Conservation (phyloP, 495 filamentous ascomycete species). For the Hypomontagnella monticulosa region DNA sequence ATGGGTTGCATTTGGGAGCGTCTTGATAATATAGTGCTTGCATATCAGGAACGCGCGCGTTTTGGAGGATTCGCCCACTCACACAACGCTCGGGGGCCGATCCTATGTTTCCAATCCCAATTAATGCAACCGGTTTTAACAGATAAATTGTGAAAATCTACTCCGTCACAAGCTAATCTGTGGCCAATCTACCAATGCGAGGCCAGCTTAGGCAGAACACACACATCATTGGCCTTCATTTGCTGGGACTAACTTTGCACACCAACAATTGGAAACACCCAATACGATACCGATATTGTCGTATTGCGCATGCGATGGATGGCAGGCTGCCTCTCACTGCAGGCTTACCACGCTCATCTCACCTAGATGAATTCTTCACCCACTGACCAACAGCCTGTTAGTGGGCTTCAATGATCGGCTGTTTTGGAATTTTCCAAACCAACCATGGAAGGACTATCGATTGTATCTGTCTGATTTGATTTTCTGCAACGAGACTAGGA, state of each 20-base stretch:
- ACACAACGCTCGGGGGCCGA: slow-evolving; percentile 23
- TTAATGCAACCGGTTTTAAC: slow-evolving; percentile 41
- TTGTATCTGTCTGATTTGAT: slow-evolving; percentile 21
- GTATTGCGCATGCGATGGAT: slow-evolving; percentile 29
- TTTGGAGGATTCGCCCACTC: slow-evolving; percentile 37
- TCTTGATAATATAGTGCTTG: slow-evolving; percentile 38
- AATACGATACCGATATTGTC: slow-evolving; percentile 36
- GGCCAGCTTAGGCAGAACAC: slow-evolving; percentile 41
- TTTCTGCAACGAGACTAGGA: slow-evolving; percentile 9
- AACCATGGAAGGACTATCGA: slow-evolving; percentile 10
- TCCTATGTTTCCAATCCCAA: slow-evolving; percentile 43
- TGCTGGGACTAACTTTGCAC: slow-evolving; percentile 31
- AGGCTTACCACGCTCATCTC: slow-evolving; percentile 36
- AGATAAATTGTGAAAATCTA: slow-evolving; percentile 38
- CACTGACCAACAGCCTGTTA: slow-evolving; percentile 29
- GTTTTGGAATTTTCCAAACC: slow-evolving; percentile 23
- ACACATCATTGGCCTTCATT: slow-evolving; percentile 36
- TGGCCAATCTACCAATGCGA: slow-evolving; percentile 42
- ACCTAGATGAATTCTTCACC: slow-evolving; percentile 33
- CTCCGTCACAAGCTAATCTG: slow-evolving; percentile 40
- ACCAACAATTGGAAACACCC: slow-evolving; percentile 27
- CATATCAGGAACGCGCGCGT: slow-evolving; percentile 44
- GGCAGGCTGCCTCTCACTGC: slow-evolving; percentile 39
- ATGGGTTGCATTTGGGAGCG: slow-evolving; percentile 35
- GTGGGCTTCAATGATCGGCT: slow-evolving; percentile 27